Conservation (phyloP, 306 rosid species). For the Cucumis melo region DNA sequence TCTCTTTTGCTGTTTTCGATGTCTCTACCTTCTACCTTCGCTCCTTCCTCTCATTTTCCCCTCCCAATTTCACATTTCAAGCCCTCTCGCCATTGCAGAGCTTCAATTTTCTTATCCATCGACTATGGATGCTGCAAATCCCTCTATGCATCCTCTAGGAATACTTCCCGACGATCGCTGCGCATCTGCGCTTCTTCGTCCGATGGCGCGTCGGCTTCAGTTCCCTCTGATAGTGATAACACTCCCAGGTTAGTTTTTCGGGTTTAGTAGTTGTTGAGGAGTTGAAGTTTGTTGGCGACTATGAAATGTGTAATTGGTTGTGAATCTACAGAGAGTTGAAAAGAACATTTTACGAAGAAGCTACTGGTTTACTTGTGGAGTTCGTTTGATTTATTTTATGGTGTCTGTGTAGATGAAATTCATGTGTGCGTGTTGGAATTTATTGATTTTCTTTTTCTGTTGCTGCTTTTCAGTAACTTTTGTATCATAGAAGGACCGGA, state of each 20-base stretch:
- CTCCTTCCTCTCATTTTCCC: slow-evolving; percentile 26
- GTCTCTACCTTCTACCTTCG: slow-evolving; percentile 39
- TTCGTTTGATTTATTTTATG: background rate
- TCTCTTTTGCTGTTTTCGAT: background rate
- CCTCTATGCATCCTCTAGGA: slow-evolving; percentile 9
- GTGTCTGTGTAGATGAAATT: background rate
- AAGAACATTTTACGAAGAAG: background rate
- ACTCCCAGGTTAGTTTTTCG: slow-evolving; percentile 29
- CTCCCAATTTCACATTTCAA: slow-evolving; percentile 17
- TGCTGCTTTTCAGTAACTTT: slow-evolving; percentile 35
- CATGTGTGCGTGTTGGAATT: background rate
- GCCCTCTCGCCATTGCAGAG: slow-evolving; percentile 1
- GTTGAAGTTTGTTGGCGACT: background rate
- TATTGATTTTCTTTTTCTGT: background rate
- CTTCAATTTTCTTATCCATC: slow-evolving; percentile 12
- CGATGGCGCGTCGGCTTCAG: slow-evolving; percentile 21
- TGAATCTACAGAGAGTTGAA: background rate
- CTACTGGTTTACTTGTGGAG: background rate
- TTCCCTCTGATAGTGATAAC: slow-evolving; percentile 27
- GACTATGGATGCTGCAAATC: slow-evolving; percentile 11
- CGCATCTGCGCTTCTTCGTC: slow-evolving; percentile 41
- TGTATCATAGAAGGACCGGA: slow-evolving; percentile 98
- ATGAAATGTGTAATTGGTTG: background rate
- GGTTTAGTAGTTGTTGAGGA: too few relatives aligned
- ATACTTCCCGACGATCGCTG: slow-evolving; percentile 16